Percentiles rank a stretch among this genome's conserved stretches.
These are phyloP conservation scores for Diaporthe ilicicola DNA, from an alignment of 2,329 filamentous ascomycete species.

Conservation along the genomic window DNA sequence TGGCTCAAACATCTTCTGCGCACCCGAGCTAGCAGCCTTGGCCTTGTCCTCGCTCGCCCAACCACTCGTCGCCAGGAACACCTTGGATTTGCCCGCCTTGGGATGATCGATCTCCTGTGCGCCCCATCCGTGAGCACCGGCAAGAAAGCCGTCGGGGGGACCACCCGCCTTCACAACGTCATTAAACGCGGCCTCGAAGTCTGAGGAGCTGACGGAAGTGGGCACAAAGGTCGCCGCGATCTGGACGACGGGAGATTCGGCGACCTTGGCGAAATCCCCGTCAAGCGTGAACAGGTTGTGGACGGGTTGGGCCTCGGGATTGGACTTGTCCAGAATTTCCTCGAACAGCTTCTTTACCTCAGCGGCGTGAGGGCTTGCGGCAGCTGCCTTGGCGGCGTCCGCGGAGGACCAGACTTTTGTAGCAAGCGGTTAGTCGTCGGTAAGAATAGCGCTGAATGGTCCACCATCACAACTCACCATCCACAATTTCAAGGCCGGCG, in stretches of 20 bases:
- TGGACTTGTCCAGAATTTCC: conserved; percentile 31
- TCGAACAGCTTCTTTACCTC: conserved; percentile 22
- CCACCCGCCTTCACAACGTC: not conserved
- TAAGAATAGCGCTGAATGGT: not conserved
- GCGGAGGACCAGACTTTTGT: conserved; percentile 32
- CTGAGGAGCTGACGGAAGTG: not conserved
- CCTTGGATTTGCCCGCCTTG: conserved; percentile 26
- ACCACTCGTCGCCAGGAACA: conserved; percentile 29
- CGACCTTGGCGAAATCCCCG: conserved; percentile 30
- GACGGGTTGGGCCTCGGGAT: conserved; percentile 24
- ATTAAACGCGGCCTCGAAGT: conserved; percentile 32
- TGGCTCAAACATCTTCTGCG: conserved; percentile 25
- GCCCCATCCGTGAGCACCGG: conserved; percentile 32
- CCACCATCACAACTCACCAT: conserved; percentile 19
- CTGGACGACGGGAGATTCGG: conserved; percentile 30
- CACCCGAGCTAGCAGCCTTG: conserved; percentile 5
- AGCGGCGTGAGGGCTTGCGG: conserved; percentile 15
- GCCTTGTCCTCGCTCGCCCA: conserved; percentile 33
- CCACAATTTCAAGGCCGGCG: conserved; percentile 30
- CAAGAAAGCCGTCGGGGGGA: conserved; percentile 30
- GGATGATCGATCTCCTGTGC: conserved; percentile 26
- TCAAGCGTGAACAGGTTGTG: conserved; percentile 29
- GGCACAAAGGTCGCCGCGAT: conserved; percentile 28
- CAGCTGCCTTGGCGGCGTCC: conserved; percentile 19
- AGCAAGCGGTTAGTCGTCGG: not conserved